Base-by-base conservation (phyloP, 495 filamentous ascomycete species). In the Neohortaea acidophila region DNA sequence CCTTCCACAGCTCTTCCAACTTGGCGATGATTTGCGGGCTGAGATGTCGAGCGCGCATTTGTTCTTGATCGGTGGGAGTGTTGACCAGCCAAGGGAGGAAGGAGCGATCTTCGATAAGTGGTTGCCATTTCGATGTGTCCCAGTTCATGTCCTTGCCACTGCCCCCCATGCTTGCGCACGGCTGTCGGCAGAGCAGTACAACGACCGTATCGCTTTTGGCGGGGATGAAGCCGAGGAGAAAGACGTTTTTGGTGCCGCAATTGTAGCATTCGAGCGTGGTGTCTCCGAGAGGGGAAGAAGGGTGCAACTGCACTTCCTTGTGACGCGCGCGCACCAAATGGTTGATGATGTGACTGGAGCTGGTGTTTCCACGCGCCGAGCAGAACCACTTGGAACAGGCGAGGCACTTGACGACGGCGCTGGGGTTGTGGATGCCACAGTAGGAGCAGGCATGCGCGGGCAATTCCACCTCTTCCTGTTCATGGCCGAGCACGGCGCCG, bases 251-350 rank as follows among this genome's bases (percentile, higher is more conserved):
- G 1, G 84, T 94, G 33, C 91, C 89, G 60, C 89, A 99, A 56
- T 94, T 99, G 66, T 99, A 99, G 64, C 89, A 99, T 65, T 99
- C 89, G 33, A 99, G 69, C 33, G 89, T 81, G 3, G 89, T 99
- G 57, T 99, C 89, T 31, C 89, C 89, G 21, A 99, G 77, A n/a
- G 85, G 79, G 11, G 91, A 96, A 48, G 73, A 74, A 1, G 91
- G 85, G 58, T 99, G 89, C 23, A 99, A 72, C 51, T 94, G 89
- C 14, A 99, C 89, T 65, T 99, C 89, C 68, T 96, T 96, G 61
- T 99, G 89, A 28, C 89, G 79, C 44, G 91, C 91, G 38, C 89
- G 81, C 34, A 99, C 89, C 21, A 99, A 75, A 54, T 99, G 89
- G 57, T 96, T 96, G 63, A 99, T 81, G 47, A 99, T 94, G 51